Conservation (phyloP, 73 alveolate genomes). For the Tetrahymena elliotti region DNA sequence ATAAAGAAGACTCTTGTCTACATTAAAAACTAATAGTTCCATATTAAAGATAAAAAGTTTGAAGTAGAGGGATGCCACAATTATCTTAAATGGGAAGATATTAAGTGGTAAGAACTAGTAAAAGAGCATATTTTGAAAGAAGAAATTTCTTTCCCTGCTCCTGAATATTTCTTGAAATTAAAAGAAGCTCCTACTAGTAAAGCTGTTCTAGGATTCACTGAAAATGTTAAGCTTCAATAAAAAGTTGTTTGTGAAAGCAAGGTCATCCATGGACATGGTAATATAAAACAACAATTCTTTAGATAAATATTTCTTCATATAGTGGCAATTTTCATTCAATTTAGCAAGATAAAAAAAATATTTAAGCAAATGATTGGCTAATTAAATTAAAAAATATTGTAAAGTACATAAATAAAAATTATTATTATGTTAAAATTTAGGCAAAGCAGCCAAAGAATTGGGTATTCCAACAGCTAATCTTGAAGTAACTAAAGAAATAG, state of each 20-base stretch:
- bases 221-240: background rate
- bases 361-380: background rate
- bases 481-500: conserved; percentile 20
- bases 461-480: conserved; percentile 45
- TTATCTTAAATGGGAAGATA: background rate
- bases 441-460: conserved; percentile 24
- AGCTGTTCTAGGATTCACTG: background rate
- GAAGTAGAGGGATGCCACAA: background rate
- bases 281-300: background rate
- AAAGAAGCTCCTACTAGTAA: background rate
- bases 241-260: background rate
- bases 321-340: background rate
- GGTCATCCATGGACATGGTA: conserved; percentile 31
- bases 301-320: too few relatives aligned
- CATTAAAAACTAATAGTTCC: background rate
- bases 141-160: background rate
- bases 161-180: background rate
- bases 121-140: background rate
- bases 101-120: background rate
- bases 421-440: background rate
- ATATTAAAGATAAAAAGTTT: background rate
- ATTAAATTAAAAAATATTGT: background rate
- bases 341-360: too few relatives aligned
- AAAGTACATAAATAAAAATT: background rate
- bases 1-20: background rate